Evolutionary conservation across 495 filamentous ascomycete genomes (phyloP).

Genomic region (Xylaria cubensis): DNA sequence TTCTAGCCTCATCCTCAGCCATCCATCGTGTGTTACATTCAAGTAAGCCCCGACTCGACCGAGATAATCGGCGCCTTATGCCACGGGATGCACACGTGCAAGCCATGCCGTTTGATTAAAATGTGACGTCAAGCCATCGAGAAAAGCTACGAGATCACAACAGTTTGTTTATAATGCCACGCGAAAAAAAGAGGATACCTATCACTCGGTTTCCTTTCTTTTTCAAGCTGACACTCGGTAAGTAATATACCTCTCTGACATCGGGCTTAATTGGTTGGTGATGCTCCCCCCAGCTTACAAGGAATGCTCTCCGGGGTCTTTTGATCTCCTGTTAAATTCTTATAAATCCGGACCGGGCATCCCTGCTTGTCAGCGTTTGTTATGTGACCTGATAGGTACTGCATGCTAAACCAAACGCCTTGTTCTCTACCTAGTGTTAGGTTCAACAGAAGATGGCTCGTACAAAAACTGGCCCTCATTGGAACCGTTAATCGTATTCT

Average conservation of each 20-base stretch:
- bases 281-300: background rate
- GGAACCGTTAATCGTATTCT: background rate
- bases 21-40: slow-evolving; percentile 6
- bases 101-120: background rate
- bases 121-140: background rate
- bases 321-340: background rate
- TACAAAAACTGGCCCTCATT: background rate
- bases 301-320: background rate
- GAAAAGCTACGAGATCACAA: background rate
- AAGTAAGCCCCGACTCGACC: background rate
- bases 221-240: background rate
- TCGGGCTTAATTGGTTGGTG: background rate
- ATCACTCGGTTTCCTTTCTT: background rate
- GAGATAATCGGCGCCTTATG: background rate
- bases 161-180: slow-evolving; percentile 1
- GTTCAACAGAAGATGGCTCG: background rate
- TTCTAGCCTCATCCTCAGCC: background rate
- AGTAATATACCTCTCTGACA: background rate
- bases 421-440: background rate
- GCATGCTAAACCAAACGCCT: background rate
- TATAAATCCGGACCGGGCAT: background rate
- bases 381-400: background rate
- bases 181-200: background rate
- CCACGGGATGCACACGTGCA: background rate
- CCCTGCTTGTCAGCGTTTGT: slow-evolving; percentile 1